Evolutionary conservation across 257 asterid genomes (phyloP).

Genomic region (Nicotiana noctiflora): DNA sequence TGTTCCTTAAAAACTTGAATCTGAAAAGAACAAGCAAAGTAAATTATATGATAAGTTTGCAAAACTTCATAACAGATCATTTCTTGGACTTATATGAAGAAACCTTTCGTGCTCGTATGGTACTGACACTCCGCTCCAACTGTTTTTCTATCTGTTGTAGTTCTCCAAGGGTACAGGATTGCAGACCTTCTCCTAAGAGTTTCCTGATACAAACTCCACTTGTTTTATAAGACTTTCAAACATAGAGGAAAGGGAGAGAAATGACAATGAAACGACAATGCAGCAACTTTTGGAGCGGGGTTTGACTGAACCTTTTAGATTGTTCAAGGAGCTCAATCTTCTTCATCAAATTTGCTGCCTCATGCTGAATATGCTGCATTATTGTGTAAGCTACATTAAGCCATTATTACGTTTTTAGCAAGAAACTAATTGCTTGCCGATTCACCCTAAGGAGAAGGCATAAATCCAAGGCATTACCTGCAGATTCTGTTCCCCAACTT

Average conservation of each 20-base stretch:
- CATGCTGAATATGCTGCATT: constrained; percentile 56
- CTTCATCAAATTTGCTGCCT: constrained; percentile 60
- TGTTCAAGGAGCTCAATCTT: constrained; percentile 76
- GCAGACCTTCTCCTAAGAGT: constrained; percentile 74
- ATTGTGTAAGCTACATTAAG: neutral
- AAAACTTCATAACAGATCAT: neutral
- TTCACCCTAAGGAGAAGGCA: neutral
- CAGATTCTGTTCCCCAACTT: constrained; percentile 38
- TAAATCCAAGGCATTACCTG: constrained; percentile 35
- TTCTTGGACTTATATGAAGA: neutral
- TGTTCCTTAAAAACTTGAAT: constrained; percentile 75
- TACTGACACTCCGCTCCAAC: constrained; percentile 59
- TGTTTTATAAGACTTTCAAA: neutral
- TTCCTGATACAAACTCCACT: constrained; percentile 32
- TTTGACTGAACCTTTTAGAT: constrained; percentile 48
- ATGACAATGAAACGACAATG: neutral
- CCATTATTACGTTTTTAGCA: neutral
- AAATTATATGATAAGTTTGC: neutral
- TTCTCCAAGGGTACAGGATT: constrained; percentile 59
- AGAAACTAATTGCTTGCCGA: neutral
- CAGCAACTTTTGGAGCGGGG: neutral
- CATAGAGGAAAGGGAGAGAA: neutral
- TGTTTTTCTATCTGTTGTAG: constrained; percentile 76
- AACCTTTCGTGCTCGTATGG: constrained; percentile 76
- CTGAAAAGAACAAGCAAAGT: constrained; percentile 24